These are phyloP conservation scores for Alternaria sp. DNA, from an alignment of 2,329 filamentous ascomycete genomes.

Conservation along the genomic window DNA sequence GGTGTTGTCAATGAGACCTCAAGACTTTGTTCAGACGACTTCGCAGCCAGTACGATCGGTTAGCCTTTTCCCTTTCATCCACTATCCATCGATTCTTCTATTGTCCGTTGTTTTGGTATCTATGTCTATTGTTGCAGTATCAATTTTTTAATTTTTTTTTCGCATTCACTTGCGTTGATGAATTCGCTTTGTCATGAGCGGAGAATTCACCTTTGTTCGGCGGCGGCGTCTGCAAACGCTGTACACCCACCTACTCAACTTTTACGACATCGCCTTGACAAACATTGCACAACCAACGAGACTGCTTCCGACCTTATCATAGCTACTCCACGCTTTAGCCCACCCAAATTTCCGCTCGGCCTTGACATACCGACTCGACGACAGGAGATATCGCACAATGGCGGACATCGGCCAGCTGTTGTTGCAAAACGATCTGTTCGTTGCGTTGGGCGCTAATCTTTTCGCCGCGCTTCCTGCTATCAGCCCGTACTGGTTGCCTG, in stretches of 20 bases:
- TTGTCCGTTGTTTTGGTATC: neutral
- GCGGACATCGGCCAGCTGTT: neutral
- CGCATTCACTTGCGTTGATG: slow-evolving; percentile 6
- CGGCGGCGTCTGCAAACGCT: slow-evolving; percentile 1
- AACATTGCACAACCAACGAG: neutral
- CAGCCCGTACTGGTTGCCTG: neutral
- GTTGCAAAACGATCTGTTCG: slow-evolving; percentile 7
- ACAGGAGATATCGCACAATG: neutral
- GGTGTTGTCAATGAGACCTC: neutral
- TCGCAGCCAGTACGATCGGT: neutral
- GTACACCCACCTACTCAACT: neutral
- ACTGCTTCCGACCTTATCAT: neutral
- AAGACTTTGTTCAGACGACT: neutral
- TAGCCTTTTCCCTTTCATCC: neutral
- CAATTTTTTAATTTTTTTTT: neutral
- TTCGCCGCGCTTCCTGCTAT: neutral
- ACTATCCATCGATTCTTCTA: neutral
- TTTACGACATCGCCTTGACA: neutral
- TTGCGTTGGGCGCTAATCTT: neutral
- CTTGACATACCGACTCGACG: neutral
- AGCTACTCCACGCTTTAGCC: neutral
- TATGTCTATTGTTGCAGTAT: neutral
- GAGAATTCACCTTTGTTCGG: slow-evolving; percentile 1
- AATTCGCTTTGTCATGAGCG: slow-evolving; percentile 7
- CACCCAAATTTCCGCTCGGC: neutral